Conservation (phyloP, 371 early-diverging fungal genomes). For the Mucor irregularis region DNA sequence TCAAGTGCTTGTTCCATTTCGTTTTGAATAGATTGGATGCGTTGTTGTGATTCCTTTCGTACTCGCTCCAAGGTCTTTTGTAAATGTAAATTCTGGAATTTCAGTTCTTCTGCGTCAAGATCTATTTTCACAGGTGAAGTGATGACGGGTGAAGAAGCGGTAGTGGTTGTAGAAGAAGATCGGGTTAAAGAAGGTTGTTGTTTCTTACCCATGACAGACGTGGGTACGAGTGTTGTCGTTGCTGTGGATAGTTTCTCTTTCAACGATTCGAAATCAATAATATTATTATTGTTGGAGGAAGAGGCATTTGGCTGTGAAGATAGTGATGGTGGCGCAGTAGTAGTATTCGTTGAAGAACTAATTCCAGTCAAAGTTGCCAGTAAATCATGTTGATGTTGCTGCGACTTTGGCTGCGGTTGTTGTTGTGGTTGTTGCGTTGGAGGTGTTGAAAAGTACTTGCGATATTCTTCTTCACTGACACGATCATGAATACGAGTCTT, state of each 20-base stretch:
- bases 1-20: too few relatives aligned
- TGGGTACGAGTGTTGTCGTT: neutral
- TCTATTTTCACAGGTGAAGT: too few relatives aligned
- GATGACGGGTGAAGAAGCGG: neutral
- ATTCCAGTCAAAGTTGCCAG: neutral
- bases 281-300: too few relatives aligned
- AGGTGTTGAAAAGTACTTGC: neutral
- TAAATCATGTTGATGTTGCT: neutral
- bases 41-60: too few relatives aligned
- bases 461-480: conserved; percentile 4
- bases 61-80: too few relatives aligned
- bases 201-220: neutral
- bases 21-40: too few relatives aligned
- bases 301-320: too few relatives aligned
- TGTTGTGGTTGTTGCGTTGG: neutral
- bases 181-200: neutral
- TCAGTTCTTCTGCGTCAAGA: too few relatives aligned
- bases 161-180: neutral
- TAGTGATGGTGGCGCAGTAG: neutral
- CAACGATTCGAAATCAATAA: too few relatives aligned
- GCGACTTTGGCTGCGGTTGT: neutral
- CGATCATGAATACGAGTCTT: conserved; percentile 1
- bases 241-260: too few relatives aligned
- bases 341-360: neutral
- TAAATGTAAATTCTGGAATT: too few relatives aligned